Evolutionary conservation across 2,329 filamentous ascomycete species (phyloP).

Genomic region (Neonectria ditissima): DNA sequence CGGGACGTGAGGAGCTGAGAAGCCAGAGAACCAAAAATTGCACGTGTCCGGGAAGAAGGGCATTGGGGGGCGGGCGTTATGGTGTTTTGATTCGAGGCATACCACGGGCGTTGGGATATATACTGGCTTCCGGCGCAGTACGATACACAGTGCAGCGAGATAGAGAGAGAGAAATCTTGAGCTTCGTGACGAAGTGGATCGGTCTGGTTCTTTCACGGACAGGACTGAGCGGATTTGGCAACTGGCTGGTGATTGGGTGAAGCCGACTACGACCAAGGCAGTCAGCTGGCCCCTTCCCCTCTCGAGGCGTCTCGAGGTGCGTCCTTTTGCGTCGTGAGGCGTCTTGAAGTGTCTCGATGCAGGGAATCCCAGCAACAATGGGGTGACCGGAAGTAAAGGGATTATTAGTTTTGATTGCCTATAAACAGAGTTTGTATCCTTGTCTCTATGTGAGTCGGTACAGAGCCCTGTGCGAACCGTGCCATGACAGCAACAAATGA

Average conservation of each 20-base stretch:
- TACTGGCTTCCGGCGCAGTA: slow-evolving; percentile 25
- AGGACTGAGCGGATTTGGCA: slow-evolving; percentile 4
- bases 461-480: background rate
- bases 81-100: slow-evolving; percentile 33
- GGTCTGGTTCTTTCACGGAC: slow-evolving; percentile 2
- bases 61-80: slow-evolving; percentile 25
- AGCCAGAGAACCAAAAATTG: slow-evolving; percentile 13
- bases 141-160: slow-evolving; percentile 23
- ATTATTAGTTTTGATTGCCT: slow-evolving; percentile 6
- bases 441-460: background rate
- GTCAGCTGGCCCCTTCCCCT: slow-evolving; percentile 22
- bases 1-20: slow-evolving; percentile 1
- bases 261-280: slow-evolving; percentile 11
- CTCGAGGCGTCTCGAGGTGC: slow-evolving; percentile 3
- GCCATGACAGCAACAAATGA: background rate
- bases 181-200: slow-evolving; percentile 3
- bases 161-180: too few relatives aligned
- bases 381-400: background rate
- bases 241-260: slow-evolving; percentile 5
- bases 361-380: background rate
- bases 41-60: slow-evolving; percentile 26
- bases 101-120: slow-evolving; percentile 33
- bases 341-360: slow-evolving; percentile 1
- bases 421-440: background rate
- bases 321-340: background rate